A percentile compares a stretch with the other conserved stretches of the same genome.
phyloP scores from a whole-genome alignment of 2,329 filamentous ascomycete species.

The Neopestalotiopsis sp. region DNA sequence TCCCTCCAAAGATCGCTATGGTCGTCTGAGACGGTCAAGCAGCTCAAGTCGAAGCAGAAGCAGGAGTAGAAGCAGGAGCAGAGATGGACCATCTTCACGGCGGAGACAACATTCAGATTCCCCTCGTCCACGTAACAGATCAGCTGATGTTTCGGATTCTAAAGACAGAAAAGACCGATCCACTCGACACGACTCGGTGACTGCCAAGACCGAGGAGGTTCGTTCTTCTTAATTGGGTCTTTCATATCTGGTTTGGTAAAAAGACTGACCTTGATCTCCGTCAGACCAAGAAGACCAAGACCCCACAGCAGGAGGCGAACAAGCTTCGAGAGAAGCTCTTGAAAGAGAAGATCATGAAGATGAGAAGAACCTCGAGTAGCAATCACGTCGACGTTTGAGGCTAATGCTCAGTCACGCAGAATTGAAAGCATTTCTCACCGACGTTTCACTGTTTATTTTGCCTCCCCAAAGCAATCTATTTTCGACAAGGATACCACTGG shows the following conservation, averaged over 20 bases:
- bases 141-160: slow-evolving; percentile 61
- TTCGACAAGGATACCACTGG: slow-evolving; percentile 6
- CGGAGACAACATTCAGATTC: slow-evolving; percentile 58
- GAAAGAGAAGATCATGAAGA: slow-evolving; percentile 60
- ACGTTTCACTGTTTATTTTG: neutral
- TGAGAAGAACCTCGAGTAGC: slow-evolving; percentile 54
- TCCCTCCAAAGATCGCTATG: slow-evolving; percentile 38
- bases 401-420: slow-evolving; percentile 49
- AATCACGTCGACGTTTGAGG: slow-evolving; percentile 45
- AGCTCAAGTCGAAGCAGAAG: slow-evolving; percentile 32
- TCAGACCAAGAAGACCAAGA: slow-evolving; percentile 42
- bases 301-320: slow-evolving; percentile 46
- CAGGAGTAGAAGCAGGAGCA: slow-evolving; percentile 25
- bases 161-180: slow-evolving; percentile 48
- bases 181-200: slow-evolving; percentile 36
- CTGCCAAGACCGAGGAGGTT: slow-evolving; percentile 47
- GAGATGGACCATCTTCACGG: slow-evolving; percentile 43
- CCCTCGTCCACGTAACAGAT: slow-evolving; percentile 54
- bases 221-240: slow-evolving; percentile 39
- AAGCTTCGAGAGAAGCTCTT: slow-evolving; percentile 55
- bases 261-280: slow-evolving; percentile 25
- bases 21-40: slow-evolving; percentile 40
- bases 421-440: slow-evolving; percentile 12
- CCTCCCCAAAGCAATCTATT: slow-evolving; percentile 18
- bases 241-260: slow-evolving; percentile 22